Percentiles rank a stretch among this genome's conserved stretches.
Conservation (phyloP, 139 green algal genomes). For the Closterium sp. region DNA sequence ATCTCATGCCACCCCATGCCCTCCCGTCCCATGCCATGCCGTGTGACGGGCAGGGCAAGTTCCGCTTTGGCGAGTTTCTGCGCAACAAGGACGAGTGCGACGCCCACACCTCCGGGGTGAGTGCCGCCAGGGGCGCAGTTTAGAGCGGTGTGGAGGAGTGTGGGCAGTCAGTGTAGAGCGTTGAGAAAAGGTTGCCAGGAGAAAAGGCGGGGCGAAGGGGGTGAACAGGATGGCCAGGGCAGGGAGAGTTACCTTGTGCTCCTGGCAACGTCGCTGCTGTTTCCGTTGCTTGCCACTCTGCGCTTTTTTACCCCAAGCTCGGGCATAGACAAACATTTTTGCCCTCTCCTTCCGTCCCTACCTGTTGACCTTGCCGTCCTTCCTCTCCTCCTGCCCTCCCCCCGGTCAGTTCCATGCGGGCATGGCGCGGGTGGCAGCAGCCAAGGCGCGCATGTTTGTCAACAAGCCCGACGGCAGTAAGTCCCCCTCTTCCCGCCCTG, state of each 20-base stretch:
- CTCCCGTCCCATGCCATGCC: background rate
- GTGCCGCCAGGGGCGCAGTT: background rate
- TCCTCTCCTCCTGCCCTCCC: background rate
- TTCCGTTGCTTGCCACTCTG: background rate
- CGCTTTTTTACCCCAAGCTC: background rate
- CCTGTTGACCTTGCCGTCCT: background rate
- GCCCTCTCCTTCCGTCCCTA: background rate
- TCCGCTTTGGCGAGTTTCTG: constrained; percentile 40
- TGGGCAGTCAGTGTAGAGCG: no score
- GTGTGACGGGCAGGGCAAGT: constrained; percentile 22
- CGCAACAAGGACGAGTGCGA: constrained; percentile 32
- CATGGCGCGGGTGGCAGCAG: constrained; percentile 29
- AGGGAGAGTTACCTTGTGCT: background rate
- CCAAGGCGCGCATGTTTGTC: constrained; percentile 47
- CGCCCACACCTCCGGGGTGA: constrained; percentile 12
- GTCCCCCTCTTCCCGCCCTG: background rate
- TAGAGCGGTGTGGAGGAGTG: no score
- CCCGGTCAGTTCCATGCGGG: constrained; percentile 35
- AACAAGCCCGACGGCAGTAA: constrained; percentile 50
- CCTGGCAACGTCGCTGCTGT: background rate
- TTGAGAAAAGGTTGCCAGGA: no score
- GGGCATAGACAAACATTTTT: background rate
- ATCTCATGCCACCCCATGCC: no score
- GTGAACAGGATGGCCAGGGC: background rate
- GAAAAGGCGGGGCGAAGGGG: background rate